phyloP scores from a whole-genome alignment of 345 rosid genomes.

The Sonneratia alba region DNA sequence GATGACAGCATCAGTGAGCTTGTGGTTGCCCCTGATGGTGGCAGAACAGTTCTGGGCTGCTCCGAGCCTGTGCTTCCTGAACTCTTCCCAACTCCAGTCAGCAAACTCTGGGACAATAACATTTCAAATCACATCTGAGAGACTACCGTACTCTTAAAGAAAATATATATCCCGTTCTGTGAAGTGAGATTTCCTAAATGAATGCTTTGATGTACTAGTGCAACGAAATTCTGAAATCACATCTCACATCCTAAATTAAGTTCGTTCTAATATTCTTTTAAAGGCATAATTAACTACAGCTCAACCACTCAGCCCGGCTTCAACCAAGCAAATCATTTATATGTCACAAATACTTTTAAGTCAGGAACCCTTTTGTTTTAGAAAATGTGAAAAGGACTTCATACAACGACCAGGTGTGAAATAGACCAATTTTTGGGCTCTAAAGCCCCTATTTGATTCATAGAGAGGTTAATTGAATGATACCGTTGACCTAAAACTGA shows the following conservation, averaged over 20 bases:
- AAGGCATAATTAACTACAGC: background rate
- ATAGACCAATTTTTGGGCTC: too few species aligned
- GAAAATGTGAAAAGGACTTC: too few species aligned
- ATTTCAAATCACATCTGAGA: background rate
- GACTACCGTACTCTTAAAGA: background rate
- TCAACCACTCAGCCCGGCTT: too few species aligned
- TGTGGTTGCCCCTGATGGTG: constrained; percentile 67
- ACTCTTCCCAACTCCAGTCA: constrained; percentile 95
- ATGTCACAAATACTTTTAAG: too few species aligned
- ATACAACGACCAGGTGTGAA: too few species aligned
- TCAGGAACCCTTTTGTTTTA: too few species aligned
- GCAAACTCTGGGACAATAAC: constrained; percentile 51
- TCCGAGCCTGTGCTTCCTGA: constrained; percentile 67
- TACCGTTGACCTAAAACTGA: background rate
- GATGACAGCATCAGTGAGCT: constrained; percentile 44
- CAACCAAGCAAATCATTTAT: too few species aligned
- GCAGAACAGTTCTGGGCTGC: constrained; percentile 99
- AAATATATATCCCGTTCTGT: background rate
- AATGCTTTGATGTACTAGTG: background rate
- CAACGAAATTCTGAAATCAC: background rate
- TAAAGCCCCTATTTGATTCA: too few species aligned
- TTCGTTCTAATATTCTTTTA: background rate
- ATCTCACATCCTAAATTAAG: background rate
- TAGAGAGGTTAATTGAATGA: background rate
- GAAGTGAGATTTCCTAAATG: background rate